Evolutionary conservation across 108 stramenopile genomes (phyloP), one percentile per base, ranked within the genome.

Genomic region (Cyclotella atomus): DNA sequence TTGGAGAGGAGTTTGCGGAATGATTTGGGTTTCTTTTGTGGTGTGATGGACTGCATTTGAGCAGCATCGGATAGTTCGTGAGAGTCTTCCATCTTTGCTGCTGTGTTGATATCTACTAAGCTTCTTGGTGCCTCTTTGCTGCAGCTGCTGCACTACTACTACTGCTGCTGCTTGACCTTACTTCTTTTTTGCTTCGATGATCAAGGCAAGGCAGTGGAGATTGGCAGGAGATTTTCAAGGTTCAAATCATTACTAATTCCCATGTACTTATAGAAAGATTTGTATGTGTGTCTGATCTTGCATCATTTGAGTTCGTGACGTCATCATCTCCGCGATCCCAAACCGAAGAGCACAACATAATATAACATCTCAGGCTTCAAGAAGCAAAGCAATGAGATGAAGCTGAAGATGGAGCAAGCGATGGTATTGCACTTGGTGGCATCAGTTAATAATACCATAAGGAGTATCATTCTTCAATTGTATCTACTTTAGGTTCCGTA

Each of bases 1-100:
- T 71, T 45, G 19, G 52, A 23, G 23, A 52, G 52, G 52, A 52
- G 52, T 52, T 52, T 52, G 52, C 52, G 52, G 12, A 52, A 52
- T 19, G 21, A 19, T 23, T 52, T 52, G 21, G 52, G 52, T 52
- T 52, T 52, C 52, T 52, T 52, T 23, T 23, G 52, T 10, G 12
- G 3, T 6, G 52, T 52, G n/a, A 23, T 9, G 3, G 52, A 52
- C 21, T 52, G 52, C 52, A 52, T 21, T 52, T 19, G 12, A n/a
- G n/a, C n/a, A 23, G 21, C 52, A 3, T 52, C 52, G 52, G 3
- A 0, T 19, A 19, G 9, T 52, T 52, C 21, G 0, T 52, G 52
- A 19, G 20, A 9, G 20, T 52, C 52, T 9, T 23, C 52, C 52
- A 52, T 23, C 21, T 10, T 52, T 19, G n/a, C 52, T 52, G 10